Base-by-base conservation (phyloP, 176 grass and related monocot genomes). In the Zoysia pacifica region DNA sequence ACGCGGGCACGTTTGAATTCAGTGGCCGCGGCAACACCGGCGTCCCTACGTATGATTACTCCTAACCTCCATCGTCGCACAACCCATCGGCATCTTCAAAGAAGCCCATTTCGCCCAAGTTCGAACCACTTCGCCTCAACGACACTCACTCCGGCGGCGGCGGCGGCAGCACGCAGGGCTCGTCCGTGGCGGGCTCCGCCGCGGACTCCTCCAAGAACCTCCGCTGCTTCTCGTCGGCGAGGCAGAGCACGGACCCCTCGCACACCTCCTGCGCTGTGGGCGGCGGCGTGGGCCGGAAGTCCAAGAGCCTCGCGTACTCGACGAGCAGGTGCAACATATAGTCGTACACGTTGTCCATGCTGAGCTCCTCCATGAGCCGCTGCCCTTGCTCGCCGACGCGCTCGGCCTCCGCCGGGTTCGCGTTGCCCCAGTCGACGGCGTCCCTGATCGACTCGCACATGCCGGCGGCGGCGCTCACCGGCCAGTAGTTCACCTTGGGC, bases 251-350 rank as follows among this genome's bases (percentile, higher is more conserved):
- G 9, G 92, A 98, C 0, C 79, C 88, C 1, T 66, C 72, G 50
- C 96, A 98, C 9, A 80, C 88, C 87, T 91, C 90, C 59, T 98
- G 84, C 16, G 95, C 90, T 1, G 78, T 59, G n/a, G 74, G 48
- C 11, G 94, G 85, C 35, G 87, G 77, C 42, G 3, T 55, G 7
- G 92, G 95, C 15, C 73, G 60, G 70, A 91, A 94, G 52, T 87
- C 90, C 74, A 86, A 73, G 85, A 98, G 85, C 62, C 58, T 43
- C 0, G 94, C 93, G 82, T 97, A 97, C 84, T 92, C 82, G 16
- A 70, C 37, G 18, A 94, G 74, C 69, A 97, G 89, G 80, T 94
- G 94, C 9, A 93, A 87, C 94, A 97, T 97, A 77, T 97, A 97
- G 72, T 97, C 94, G 56, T 97, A 97, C 1, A 97, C 94, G 48